Evolutionary conservation across 129 eudicot species (phyloP), one percentile per base, ranked within the genome.

Genomic region (Flaveria bidentis): DNA sequence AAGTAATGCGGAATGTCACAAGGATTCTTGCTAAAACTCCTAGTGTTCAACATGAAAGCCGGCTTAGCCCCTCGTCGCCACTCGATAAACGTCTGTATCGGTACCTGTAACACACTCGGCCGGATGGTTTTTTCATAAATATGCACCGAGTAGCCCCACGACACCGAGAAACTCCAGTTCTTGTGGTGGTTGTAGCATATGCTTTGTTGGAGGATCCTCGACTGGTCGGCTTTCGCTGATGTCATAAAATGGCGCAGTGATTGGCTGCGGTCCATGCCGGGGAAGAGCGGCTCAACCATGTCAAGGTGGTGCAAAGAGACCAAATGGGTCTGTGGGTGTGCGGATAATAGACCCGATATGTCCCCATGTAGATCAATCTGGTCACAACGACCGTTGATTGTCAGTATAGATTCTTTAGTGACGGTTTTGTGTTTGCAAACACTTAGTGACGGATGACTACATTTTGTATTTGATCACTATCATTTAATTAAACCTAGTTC

Each of bases 251-350:
- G 91, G 56, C 74, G 78, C 6, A 90, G 84, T 3, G 96, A 82
- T 20, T 84, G 84, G 13, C 44, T 51, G n/a, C 96, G 91, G 78
- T 78, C 69, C 93, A 82, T 87, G 76, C 75, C 30, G 57, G 98
- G 96, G 66, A 89, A 92, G 68, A 92, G 77, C 2, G 98, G 98
- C 5, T 83, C 80, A 26, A 89, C 91, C 1, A 53, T 50, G n/a
- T 92, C 96, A 26, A 92, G 79, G 76, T 89, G 97, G 88, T 92
- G 97, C 60, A 92, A 93, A 76, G 96, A 87, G 61, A 92, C 69
- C n/a, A 87, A 14, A 1, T 90, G 96, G 20, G 89, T 20, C 20
- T 86, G 92, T 23, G 96, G 93, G 76, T 87, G 97, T 26, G 96
- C 80, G 58, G 93, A 84, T 76, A 92, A 58, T 64, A 86, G 73